Conservation (phyloP, 2,329 filamentous ascomycete genomes). For the Pseudogymnoascus sp. region DNA sequence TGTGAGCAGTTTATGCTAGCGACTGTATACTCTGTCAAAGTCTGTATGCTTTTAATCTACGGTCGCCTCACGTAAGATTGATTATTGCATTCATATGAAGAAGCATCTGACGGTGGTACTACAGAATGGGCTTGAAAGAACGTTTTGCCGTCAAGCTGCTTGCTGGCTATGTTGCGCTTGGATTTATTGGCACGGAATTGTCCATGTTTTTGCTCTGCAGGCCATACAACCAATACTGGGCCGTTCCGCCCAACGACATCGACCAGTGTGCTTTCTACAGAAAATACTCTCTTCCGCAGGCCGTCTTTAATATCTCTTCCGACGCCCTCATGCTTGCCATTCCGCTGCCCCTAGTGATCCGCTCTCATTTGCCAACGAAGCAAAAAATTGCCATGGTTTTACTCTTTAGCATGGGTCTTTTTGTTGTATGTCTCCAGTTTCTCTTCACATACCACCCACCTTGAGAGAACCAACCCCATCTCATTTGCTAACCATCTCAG, state of each 20-base stretch:
- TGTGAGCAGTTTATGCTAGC: slow-evolving; percentile 46
- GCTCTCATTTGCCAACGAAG: slow-evolving; percentile 38
- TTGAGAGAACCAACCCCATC: neutral
- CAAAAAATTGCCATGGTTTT: slow-evolving; percentile 42
- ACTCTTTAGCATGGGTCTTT: slow-evolving; percentile 37
- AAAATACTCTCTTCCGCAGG: slow-evolving; percentile 49
- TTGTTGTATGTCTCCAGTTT: slow-evolving; percentile 32
- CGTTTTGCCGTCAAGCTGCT: slow-evolving; percentile 39
- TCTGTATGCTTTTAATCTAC: slow-evolving; percentile 49
- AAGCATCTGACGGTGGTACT: neutral
- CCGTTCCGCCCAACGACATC: slow-evolving; percentile 38
- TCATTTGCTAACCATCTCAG: slow-evolving; percentile 18
- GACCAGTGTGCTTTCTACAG: slow-evolving; percentile 47
- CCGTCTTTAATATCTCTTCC: slow-evolving; percentile 48
- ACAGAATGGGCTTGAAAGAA: slow-evolving; percentile 36
- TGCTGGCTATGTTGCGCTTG: slow-evolving; percentile 36
- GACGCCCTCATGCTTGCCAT: slow-evolving; percentile 49
- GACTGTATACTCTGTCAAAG: slow-evolving; percentile 46
- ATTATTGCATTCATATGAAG: neutral
- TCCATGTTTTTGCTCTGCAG: slow-evolving; percentile 40
- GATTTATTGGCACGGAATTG: slow-evolving; percentile 43
- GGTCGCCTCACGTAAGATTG: slow-evolving; percentile 40
- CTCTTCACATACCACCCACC: neutral
- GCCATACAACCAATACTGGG: slow-evolving; percentile 48
- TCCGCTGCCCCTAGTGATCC: slow-evolving; percentile 44